phyloP scores from a whole-genome alignment of 1,139 yeast genomes.

The Yarrowia galli region DNA sequence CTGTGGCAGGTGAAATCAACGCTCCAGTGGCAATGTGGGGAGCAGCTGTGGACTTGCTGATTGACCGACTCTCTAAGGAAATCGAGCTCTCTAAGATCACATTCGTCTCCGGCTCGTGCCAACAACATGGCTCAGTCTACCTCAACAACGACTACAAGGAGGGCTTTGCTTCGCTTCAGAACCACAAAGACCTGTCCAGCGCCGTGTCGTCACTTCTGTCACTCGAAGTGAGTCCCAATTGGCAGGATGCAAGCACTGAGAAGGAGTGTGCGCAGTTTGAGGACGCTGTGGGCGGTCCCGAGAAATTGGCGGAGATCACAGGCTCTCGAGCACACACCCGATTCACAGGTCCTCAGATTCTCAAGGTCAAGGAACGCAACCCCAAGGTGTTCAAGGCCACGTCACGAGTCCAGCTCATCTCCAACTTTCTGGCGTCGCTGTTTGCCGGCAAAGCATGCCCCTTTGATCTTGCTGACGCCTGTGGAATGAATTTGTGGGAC shows the following conservation, averaged over 20 bases:
- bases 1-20: conserved; percentile 47
- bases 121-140: conserved; percentile 90
- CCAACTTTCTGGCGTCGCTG: conserved; percentile 78
- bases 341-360: conserved; percentile 88
- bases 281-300: conserved; percentile 66
- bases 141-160: conserved; percentile 65
- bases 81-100: conserved; percentile 68
- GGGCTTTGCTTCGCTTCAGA: conserved; percentile 49
- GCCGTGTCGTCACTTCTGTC: conserved; percentile 51
- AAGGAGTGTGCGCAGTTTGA: conserved; percentile 72
- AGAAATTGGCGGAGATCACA: conserved; percentile 68
- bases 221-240: conserved; percentile 76
- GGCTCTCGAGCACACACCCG: conserved; percentile 91
- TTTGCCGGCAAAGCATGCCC: conserved; percentile 68
- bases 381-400: conserved; percentile 66
- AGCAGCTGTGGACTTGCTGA: conserved; percentile 75
- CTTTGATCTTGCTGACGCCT: conserved; percentile 84
- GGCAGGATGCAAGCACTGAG: conserved; percentile 94
- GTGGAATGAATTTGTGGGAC: conserved; percentile 91
- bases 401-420: conserved; percentile 71
- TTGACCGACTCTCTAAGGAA: conserved; percentile 59
- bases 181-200: conserved; percentile 9
- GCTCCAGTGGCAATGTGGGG: conserved; percentile 94
- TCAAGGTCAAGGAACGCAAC: conserved; percentile 67
- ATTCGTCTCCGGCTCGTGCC: conserved; percentile 86